Evolutionary conservation across 2,329 filamentous ascomycete genomes (phyloP).

Genomic region (Aspergillus sclerotialis): DNA sequence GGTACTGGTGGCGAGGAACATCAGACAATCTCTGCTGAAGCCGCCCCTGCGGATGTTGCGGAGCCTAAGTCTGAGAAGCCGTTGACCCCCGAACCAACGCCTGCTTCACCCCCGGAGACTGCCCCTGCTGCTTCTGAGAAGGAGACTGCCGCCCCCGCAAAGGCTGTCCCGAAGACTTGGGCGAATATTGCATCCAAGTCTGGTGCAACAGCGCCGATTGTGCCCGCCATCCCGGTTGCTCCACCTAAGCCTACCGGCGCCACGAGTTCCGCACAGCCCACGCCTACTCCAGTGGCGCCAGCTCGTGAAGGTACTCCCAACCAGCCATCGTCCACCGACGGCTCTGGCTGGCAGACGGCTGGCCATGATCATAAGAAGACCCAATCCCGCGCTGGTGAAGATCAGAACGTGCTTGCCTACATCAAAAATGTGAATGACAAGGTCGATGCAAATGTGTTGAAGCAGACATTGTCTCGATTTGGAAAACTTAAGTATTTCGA

Average conservation of each 20-base stretch:
- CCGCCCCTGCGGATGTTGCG: conserved; percentile 34
- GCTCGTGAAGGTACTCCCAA: conserved; percentile 50
- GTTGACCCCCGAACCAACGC: conserved; percentile 54
- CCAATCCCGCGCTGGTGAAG: conserved; percentile 64
- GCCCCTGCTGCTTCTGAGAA: conserved; percentile 47
- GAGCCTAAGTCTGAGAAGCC: conserved; percentile 54
- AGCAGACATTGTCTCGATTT: conserved; percentile 61
- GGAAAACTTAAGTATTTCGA: conserved; percentile 59
- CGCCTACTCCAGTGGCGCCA: conserved; percentile 29
- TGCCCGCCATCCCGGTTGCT: conserved; percentile 27
- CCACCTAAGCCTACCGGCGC: conserved; percentile 26
- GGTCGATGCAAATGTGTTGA: conserved; percentile 68
- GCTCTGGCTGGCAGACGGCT: conserved; percentile 80
- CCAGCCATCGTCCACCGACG: conserved; percentile 67
- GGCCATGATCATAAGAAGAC: conserved; percentile 72
- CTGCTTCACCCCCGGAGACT: conserved; percentile 41
- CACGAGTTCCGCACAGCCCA: conserved; percentile 25
- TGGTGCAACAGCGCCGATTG: conserved; percentile 31
- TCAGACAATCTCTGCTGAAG: conserved; percentile 16
- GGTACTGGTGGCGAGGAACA: conserved; percentile 16
- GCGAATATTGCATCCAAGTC: conserved; percentile 51
- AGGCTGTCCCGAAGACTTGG: conserved; percentile 58
- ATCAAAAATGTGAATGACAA: conserved; percentile 94
- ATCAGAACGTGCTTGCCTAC: conserved; percentile 75
- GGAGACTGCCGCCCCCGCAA: conserved; percentile 33